Percentiles rank a stretch among this genome's conserved stretches.
Conservation (phyloP, 225 moss, liverwort and hornwort species). For the Climacium dendroides region DNA sequence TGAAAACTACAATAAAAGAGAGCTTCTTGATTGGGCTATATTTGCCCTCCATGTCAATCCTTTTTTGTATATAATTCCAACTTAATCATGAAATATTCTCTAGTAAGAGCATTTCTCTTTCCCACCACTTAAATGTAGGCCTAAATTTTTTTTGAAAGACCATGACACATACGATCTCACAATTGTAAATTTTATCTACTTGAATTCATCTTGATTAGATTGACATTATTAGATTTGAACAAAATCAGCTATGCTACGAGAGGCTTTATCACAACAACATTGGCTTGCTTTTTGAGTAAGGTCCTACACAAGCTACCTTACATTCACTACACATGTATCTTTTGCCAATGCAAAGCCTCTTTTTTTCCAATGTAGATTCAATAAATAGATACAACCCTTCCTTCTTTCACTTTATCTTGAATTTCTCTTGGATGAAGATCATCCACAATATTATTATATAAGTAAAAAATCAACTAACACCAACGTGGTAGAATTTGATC, state of each 20-base stretch:
- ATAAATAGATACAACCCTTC: background rate
- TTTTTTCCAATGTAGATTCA: background rate
- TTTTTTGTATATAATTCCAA: background rate
- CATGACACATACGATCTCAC: background rate
- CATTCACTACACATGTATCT: background rate
- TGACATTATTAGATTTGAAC: accelerated
- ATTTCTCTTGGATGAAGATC: background rate
- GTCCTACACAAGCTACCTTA: background rate
- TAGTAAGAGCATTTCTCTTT: background rate
- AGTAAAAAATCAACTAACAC: background rate
- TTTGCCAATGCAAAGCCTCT: too few species aligned
- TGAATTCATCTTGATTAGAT: background rate
- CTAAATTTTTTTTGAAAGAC: background rate
- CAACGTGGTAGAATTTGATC: accelerated
- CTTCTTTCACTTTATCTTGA: background rate
- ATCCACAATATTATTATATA: background rate
- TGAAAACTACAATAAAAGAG: background rate
- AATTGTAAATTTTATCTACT: background rate
- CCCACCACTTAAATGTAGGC: background rate
- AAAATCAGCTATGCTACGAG: background rate
- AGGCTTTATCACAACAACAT: background rate
- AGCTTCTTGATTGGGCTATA: background rate
- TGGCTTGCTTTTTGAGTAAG: background rate
- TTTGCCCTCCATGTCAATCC: background rate
- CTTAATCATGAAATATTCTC: background rate